These are phyloP conservation scores for Gomphus sp. DNA, from an alignment of 1,284 basidiomycete species.

Conservation along the genomic window DNA sequence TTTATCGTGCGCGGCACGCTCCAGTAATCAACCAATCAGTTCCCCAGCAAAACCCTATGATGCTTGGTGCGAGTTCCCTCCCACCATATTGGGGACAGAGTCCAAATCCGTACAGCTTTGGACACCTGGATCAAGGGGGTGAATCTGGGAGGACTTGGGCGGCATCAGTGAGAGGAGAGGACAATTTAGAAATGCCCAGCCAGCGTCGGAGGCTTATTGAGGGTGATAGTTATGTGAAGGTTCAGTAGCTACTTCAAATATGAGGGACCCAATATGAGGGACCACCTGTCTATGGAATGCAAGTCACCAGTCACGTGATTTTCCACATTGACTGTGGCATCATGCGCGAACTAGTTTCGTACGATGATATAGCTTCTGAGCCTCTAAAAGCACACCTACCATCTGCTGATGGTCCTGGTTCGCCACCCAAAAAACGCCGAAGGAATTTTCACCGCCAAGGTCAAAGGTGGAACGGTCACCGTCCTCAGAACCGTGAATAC, in stretches of 20 bases:
- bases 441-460: conserved; percentile 22
- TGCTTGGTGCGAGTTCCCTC: conserved; percentile 17
- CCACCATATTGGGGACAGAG: conserved; percentile 36
- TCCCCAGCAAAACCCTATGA: conserved; percentile 22
- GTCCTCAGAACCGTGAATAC: not conserved
- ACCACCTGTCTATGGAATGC: not conserved
- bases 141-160: not conserved
- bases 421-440: conserved; percentile 44
- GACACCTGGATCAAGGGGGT: conserved; percentile 9
- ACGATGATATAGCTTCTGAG: conserved; percentile 41
- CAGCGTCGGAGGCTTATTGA: conserved; percentile 56
- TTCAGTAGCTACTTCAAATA: not conserved
- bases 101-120: conserved; percentile 32
- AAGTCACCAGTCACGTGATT: not conserved
- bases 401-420: conserved; percentile 6
- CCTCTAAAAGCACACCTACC: conserved; percentile 11
- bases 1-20: conserved; percentile 55
- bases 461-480: not conserved
- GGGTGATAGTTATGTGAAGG: conserved; percentile 37
- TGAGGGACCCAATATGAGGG: too few relatives aligned
- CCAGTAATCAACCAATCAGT: not conserved
- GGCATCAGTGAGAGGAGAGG: conserved; percentile 10
- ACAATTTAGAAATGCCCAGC: conserved; percentile 31
- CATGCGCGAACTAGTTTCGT: conserved; percentile 37
- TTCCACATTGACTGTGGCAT: not conserved